Conservation (phyloP, 129 eudicot species). For the Arctium lappa region DNA sequence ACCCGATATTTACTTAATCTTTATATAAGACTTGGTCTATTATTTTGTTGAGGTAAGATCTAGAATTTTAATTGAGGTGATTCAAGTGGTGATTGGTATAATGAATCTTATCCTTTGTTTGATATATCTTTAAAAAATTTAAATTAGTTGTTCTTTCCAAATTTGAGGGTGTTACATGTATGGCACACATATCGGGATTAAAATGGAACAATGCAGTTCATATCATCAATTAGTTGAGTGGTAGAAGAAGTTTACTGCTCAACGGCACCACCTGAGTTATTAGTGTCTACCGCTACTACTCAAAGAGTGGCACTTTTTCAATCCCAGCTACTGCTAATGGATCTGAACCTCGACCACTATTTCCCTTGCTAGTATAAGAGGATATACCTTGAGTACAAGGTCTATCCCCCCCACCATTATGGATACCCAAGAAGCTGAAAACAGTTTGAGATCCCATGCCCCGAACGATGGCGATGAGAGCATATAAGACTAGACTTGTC, state of each 20-base stretch:
- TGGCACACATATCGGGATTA: neutral
- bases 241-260: neutral
- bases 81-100: too few relatives aligned
- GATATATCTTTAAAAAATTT: too few relatives aligned
- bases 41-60: too few relatives aligned
- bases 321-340: neutral
- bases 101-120: too few relatives aligned
- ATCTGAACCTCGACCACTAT: too few relatives aligned
- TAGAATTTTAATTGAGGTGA: too few relatives aligned
- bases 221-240: neutral
- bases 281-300: neutral
- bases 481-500: neutral
- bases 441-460: neutral
- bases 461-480: neutral
- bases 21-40: too few relatives aligned
- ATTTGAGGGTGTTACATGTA: neutral
- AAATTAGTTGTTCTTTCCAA: too few relatives aligned
- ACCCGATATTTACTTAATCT: too few relatives aligned
- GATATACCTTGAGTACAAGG: neutral
- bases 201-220: neutral
- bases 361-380: too few relatives aligned
- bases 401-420: neutral
- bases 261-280: neutral
- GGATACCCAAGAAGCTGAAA: conserved; percentile 5
- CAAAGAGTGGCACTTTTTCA: neutral